Evolutionary conservation across 208 protist genomes (phyloP).

Genomic region (Trypanosoma congolense): DNA sequence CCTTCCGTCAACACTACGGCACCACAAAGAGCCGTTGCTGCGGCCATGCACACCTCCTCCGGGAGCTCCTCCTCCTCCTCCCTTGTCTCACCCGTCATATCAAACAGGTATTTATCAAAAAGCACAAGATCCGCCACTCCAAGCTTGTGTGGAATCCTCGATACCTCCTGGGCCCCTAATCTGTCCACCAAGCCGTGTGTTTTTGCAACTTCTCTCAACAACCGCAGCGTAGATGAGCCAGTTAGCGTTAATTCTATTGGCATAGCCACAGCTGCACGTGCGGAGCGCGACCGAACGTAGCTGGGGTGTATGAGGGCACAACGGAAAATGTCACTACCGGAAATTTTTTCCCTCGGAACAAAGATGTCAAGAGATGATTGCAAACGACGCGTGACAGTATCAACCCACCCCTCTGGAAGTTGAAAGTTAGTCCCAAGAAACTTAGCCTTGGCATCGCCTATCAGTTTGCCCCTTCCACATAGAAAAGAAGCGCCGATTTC

Average conservation of each 20-base stretch:
- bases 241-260: slow-evolving; percentile 52
- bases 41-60: slow-evolving; percentile 54
- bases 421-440: slow-evolving; percentile 11
- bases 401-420: slow-evolving; percentile 20
- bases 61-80: slow-evolving; percentile 18
- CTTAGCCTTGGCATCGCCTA: slow-evolving; percentile 2
- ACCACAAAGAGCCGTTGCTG: slow-evolving; percentile 61
- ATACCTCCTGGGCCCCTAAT: slow-evolving; percentile 21
- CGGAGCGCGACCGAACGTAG: slow-evolving; percentile 27
- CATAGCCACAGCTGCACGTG: slow-evolving; percentile 45
- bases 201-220: slow-evolving; percentile 33
- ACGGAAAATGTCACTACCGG: slow-evolving; percentile 51
- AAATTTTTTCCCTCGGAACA: slow-evolving; percentile 25
- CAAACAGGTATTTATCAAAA: slow-evolving; percentile 25
- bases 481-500: neutral
- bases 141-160: slow-evolving; percentile 16
- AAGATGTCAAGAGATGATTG: slow-evolving; percentile 35
- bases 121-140: slow-evolving; percentile 38
- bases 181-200: slow-evolving; percentile 20
- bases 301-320: slow-evolving; percentile 75
- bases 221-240: slow-evolving; percentile 41
- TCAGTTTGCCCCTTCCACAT: neutral
- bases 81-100: neutral
- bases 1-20: slow-evolving; percentile 38
- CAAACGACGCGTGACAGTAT: slow-evolving; percentile 21